These are phyloP conservation scores for Basidioascus undulatus DNA, from an alignment of 768 basidiomycete genomes.

Conservation along the genomic window DNA sequence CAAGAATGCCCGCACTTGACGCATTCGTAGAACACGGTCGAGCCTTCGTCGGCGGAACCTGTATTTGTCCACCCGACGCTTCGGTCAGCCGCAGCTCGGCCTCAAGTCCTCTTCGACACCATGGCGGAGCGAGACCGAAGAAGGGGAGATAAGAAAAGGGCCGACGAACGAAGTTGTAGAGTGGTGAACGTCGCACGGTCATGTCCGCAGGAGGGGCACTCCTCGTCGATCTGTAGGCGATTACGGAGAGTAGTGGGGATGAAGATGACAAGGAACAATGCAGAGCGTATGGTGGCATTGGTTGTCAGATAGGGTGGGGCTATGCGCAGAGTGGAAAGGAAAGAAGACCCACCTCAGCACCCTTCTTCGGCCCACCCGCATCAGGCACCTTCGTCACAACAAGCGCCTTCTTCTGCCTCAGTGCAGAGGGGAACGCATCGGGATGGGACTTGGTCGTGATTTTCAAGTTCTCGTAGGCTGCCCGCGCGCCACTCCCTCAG, in stretches of 20 bases:
- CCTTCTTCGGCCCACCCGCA: slow-evolving; percentile 18
- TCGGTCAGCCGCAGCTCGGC: too few species aligned
- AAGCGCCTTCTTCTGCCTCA: slow-evolving; percentile 73
- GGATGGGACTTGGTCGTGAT: slow-evolving; percentile 78
- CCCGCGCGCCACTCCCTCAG: neutral
- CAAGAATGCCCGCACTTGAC: slow-evolving; percentile 1
- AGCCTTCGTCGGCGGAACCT: slow-evolving; percentile 87
- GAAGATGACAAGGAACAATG: neutral
- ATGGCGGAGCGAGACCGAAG: slow-evolving; percentile 47
- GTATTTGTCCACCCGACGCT: too few species aligned
- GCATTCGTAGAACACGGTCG: slow-evolving; percentile 59
- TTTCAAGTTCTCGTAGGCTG: slow-evolving; percentile 78
- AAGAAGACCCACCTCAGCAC: slow-evolving; percentile 22
- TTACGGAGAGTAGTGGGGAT: neutral
- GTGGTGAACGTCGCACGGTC: slow-evolving; percentile 39
- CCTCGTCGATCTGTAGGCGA: slow-evolving; percentile 49
- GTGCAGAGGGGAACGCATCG: slow-evolving; percentile 74
- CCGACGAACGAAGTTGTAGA: neutral
- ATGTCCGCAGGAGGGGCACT: slow-evolving; percentile 69
- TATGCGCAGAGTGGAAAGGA: slow-evolving; percentile 3
- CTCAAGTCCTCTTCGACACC: too few species aligned
- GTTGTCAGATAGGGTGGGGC: neutral
- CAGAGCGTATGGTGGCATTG: neutral
- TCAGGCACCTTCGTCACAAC: slow-evolving; percentile 35
- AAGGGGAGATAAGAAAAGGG: neutral